Base-by-base conservation (phyloP, 352 stramenopile genomes). In the Thalassiosira mediterranea region DNA sequence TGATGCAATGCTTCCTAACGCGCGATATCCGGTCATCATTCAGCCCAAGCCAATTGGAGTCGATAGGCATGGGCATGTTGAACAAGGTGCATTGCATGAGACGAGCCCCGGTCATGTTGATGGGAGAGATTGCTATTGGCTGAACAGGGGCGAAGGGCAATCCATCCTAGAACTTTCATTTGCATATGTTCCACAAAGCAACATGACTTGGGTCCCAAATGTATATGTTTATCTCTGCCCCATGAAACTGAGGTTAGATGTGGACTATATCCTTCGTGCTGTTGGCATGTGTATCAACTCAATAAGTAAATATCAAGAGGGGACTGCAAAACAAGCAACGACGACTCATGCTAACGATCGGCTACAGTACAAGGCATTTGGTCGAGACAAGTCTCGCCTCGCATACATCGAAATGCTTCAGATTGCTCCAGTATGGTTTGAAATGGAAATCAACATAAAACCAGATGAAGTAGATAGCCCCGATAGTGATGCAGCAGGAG, bases 391-490 rank as follows among this genome's bases (percentile, higher is more conserved):
- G 10, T 51, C 38, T 29, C 56, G 32, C 46, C 23, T 76, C 37
- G 79, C 76, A 31, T 88, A 88, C 53, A 79, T 88, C 47, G 81
- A 88, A 60, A 76, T 75, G 19, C 57, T 88, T 3, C 65, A 75
- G 28, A 79, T 88, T 37, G 31, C 66, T 21, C 65, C 67, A 31
- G 63, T 84, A 28, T 63, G 37, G 17, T 64, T 88, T 38, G 67
- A 88, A 51, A 25, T 86, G 21, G 81, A 88, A 49, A 42, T 88
- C 0, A 78, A 83, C 40, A 69, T 88, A 2, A 83, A 79, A 52
- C 59, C 73, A 26, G 73, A 84, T 31, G 73, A 84, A 13, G 7
- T 42, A 13, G 34, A 42, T 13, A 7, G 7, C 19, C 7, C 32
- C 23, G 62, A 72, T 15, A 28, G 49, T 52, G 15, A 60, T 64